phyloP scores from a whole-genome alignment of 2,329 filamentous ascomycete species.

The Phaeosphaeria sp. region DNA sequence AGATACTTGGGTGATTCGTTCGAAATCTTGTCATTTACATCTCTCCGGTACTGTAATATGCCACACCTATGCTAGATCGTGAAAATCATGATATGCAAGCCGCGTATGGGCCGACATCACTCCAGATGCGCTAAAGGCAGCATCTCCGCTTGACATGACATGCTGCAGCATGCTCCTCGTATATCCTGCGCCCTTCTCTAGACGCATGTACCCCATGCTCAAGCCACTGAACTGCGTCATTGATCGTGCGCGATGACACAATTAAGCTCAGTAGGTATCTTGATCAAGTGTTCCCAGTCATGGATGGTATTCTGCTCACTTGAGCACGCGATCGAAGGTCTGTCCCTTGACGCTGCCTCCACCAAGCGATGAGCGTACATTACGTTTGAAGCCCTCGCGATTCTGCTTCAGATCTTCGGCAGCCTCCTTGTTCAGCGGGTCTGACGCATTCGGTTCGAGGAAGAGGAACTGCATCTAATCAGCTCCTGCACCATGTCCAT shows the following conservation, averaged over 20 bases:
- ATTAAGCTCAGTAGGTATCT: neutral
- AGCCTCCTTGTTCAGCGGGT: constrained; percentile 98
- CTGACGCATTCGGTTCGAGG: constrained; percentile 94
- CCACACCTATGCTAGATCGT: neutral
- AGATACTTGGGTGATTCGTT: no score
- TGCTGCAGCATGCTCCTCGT: neutral
- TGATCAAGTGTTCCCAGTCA: neutral
- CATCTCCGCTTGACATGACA: neutral
- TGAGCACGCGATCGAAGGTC: constrained; percentile 79
- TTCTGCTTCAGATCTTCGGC: constrained; percentile 89
- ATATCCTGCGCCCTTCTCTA: neutral
- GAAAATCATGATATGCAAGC: neutral
- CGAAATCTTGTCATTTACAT: neutral
- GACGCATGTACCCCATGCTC: neutral
- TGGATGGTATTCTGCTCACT: constrained; percentile 54
- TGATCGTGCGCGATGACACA: neutral
- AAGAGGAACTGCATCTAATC: constrained; percentile 77
- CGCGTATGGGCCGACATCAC: neutral
- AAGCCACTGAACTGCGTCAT: neutral
- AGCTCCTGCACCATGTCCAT: constrained; percentile 4
- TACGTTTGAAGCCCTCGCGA: constrained; percentile 87
- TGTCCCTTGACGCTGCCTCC: constrained; percentile 78
- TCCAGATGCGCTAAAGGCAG: neutral
- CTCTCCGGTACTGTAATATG: neutral
- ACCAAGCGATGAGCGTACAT: constrained; percentile 83